A percentile compares a stretch with the other conserved stretches of the same genome.
These are phyloP conservation scores for Phyllostachys edulis DNA, from an alignment of 176 grass and related monocot species.

Conservation along the genomic window DNA sequence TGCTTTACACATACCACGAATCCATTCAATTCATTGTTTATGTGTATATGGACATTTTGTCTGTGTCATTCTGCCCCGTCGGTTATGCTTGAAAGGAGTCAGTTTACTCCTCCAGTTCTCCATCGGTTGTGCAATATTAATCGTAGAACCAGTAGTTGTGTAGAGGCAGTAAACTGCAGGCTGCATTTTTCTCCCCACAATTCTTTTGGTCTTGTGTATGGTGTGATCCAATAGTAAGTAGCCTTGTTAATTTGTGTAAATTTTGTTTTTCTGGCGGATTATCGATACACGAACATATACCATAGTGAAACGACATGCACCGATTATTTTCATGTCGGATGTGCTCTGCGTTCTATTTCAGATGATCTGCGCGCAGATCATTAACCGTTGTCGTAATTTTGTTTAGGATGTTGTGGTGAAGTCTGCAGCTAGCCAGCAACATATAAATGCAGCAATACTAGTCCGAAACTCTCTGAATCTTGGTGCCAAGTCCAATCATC, in stretches of 20 bases:
- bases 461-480: neutral
- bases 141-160: slow-evolving; percentile 12
- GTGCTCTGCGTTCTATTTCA: too few relatives aligned
- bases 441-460: too few relatives aligned
- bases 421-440: too few relatives aligned
- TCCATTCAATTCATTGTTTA: slow-evolving; percentile 42
- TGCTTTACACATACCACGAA: slow-evolving; percentile 4
- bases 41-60: slow-evolving; percentile 1
- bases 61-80: neutral
- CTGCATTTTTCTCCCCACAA: neutral
- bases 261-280: neutral
- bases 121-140: slow-evolving; percentile 17
- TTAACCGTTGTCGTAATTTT: neutral
- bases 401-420: neutral
- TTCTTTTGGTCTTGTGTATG: slow-evolving; percentile 41
- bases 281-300: slow-evolving; percentile 31
- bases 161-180: neutral
- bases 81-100: slow-evolving; percentile 1
- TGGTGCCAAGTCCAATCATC: neutral
- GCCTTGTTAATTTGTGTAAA: slow-evolving; percentile 29
- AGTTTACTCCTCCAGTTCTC: neutral
- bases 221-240: slow-evolving; percentile 15
- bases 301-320: neutral
- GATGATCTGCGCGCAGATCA: too few relatives aligned
- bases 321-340: too few relatives aligned